Percentiles rank a stretch among this genome's conserved stretches.
Conservation (phyloP, 129 eudicot species). For the Flaveria ramosissima region DNA sequence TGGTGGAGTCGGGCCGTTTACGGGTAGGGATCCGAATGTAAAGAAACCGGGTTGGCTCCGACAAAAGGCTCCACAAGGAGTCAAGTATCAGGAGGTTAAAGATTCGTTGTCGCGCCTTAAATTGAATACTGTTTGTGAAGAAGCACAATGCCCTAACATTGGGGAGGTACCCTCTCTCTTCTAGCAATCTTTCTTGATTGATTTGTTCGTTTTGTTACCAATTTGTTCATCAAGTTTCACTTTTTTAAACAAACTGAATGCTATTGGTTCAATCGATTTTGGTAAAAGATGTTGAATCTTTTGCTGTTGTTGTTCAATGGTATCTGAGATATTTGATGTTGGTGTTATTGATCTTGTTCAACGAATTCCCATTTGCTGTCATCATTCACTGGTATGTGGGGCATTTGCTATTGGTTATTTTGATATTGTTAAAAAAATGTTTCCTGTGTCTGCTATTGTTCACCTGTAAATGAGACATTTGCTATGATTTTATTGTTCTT, state of each 20-base stretch:
- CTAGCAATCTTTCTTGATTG: not conserved
- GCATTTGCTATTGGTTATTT: not conserved
- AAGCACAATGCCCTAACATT: constrained; percentile 97
- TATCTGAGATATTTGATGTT: not conserved
- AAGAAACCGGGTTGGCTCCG: constrained; percentile 94
- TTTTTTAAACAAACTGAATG: not conserved
- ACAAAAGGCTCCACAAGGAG: constrained; percentile 93
- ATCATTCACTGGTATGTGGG: not conserved
- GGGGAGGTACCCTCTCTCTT: constrained; percentile 56
- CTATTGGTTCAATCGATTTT: not conserved
- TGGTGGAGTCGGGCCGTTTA: constrained; percentile 69
- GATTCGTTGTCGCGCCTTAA: constrained; percentile 66
- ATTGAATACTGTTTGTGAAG: constrained; percentile 86
- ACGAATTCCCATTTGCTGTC: not conserved
- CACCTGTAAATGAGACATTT: not conserved
- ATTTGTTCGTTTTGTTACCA: no score
- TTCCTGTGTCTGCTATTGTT: not conserved
- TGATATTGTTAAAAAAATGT: not conserved
- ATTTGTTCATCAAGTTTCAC: no score
- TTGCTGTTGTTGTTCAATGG: not conserved
- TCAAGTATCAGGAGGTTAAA: constrained; percentile 77
- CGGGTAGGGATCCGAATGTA: constrained; percentile 87
- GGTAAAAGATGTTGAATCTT: not conserved
- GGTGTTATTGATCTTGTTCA: not conserved
- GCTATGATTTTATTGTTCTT: not conserved